Conservation (phyloP, 257 asterid species). For the Solanum pinnatisectum region DNA sequence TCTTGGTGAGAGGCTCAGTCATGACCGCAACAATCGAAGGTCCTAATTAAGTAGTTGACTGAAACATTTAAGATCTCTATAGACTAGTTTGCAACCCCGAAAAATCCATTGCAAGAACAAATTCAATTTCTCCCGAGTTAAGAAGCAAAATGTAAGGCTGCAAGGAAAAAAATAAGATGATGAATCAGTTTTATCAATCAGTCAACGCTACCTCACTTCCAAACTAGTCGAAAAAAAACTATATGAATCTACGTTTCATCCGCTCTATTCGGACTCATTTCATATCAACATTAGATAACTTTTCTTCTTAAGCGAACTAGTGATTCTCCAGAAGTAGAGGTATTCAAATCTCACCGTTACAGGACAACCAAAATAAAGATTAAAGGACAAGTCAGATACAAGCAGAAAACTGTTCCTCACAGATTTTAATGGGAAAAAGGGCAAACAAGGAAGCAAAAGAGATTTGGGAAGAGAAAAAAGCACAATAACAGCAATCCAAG, state of each 20-base stretch:
- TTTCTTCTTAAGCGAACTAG: neutral
- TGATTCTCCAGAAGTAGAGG: neutral
- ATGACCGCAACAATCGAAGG: neutral
- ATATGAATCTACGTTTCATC: neutral
- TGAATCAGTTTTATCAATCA: neutral
- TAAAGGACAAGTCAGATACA: neutral
- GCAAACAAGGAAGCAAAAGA: neutral
- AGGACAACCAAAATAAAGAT: neutral
- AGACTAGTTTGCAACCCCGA: neutral
- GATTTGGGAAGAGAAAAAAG: neutral
- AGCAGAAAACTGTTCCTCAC: neutral
- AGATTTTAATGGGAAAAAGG: neutral
- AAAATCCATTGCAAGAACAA: conserved; percentile 3
- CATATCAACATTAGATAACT: neutral
- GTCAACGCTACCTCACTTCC: neutral
- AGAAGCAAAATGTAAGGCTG: neutral
- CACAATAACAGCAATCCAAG: neutral
- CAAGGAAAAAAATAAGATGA: neutral
- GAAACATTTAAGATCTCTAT: neutral
- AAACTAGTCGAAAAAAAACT: neutral
- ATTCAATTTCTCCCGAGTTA: neutral
- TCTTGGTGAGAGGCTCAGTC: conserved; percentile 9
- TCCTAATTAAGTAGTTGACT: neutral
- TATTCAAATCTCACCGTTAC: neutral
- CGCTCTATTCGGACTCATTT: neutral